These are phyloP conservation scores for Puccinia horiana DNA, from an alignment of 1,284 basidiomycete genomes.

Conservation along the genomic window DNA sequence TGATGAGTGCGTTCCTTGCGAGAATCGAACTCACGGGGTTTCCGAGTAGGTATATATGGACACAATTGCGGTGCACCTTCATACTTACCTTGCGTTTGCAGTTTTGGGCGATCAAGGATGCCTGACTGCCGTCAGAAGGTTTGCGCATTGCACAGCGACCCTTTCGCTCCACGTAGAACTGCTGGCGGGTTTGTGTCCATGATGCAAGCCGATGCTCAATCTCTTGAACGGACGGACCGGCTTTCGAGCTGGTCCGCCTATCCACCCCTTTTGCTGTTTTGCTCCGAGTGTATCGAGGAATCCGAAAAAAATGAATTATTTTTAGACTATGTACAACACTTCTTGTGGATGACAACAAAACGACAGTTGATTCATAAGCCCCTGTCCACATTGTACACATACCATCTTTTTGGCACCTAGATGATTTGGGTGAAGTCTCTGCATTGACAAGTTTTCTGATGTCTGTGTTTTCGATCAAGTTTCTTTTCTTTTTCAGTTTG, in stretches of 20 bases:
- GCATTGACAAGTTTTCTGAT: not conserved
- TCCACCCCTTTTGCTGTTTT: not conserved
- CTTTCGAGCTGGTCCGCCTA: constrained; percentile 51
- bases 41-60: not conserved
- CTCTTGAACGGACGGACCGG: constrained; percentile 50
- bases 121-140: constrained; percentile 49
- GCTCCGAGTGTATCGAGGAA: too few species aligned
- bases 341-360: too few species aligned
- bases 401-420: too few species aligned
- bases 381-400: too few species aligned
- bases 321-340: too few species aligned
- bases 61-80: not conserved
- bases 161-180: constrained; percentile 45
- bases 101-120: constrained; percentile 50
- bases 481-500: not conserved
- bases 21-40: not conserved
- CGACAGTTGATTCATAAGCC: too few species aligned
- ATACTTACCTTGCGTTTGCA: constrained; percentile 51
- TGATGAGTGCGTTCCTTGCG: too few species aligned
- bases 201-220: constrained; percentile 50
- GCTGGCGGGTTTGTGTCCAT: constrained; percentile 49
- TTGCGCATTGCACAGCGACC: constrained; percentile 49
- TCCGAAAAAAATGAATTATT: too few species aligned
- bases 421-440: too few species aligned
- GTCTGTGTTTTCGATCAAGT: not conserved